Base-by-base conservation (phyloP, 345 rosid genomes). In the Euclidium syriacum region DNA sequence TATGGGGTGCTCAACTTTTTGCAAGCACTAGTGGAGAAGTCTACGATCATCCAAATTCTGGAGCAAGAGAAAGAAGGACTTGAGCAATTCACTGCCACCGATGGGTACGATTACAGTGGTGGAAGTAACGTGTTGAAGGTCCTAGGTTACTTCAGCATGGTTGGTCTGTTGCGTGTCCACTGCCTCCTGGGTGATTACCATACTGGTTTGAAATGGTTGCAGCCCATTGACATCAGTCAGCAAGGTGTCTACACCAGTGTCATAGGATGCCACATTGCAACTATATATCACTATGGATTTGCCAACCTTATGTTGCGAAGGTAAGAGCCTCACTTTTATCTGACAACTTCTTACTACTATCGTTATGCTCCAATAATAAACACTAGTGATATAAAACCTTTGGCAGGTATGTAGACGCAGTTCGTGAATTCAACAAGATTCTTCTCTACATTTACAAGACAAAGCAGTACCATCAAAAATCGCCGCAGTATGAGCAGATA, bases 21-120 rank as follows among this genome's bases (percentile, higher is more conserved):
- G 96, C 95, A 94, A 90, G 97, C 97, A 3, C 83, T 94, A 55
- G 91, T 90, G 74, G 97, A 94, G 71, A 94, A 94, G 83, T 94
- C 99, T 0, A 73, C 58, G 46, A 90, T 94, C 54, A 73, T 80
- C 72, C 87, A 87, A 74, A 94, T 94, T 58, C 72, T 94, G 61
- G 99, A 94, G 79, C 90, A 77, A 70, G 99, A 95, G 72, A 90
- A 88, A 78, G 91, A 84, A 57, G 96, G 95, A 15, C 72, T 79
- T 63, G 99, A 88, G 54, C 97, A 94, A 10, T 95, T 95, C 76
- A 95, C 97, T 43, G 89, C 91, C 30, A 90, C 90, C 48, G 97
- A 95, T 79, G 99, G 99, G 27, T 95, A 95, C 65, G 97, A 90
- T 68, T 95, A 88, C 62, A 80, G 42, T 73, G 99, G 99, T 46